Evolutionary conservation across 768 basidiomycete genomes (phyloP).

Genomic region (Suillus subluteus): DNA sequence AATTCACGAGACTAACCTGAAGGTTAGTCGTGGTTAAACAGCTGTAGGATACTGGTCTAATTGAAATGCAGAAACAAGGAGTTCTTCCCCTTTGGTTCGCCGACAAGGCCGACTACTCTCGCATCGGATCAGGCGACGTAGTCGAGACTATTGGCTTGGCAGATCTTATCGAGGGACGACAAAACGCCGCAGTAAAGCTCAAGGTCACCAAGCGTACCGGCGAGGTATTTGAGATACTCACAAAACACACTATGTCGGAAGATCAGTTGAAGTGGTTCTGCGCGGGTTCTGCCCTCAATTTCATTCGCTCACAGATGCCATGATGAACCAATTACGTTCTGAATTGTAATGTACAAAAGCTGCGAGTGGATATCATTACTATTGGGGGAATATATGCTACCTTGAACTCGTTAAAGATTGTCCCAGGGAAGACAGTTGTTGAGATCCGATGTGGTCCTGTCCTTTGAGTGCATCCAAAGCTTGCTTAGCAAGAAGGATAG

Average conservation of each 20-base stretch:
- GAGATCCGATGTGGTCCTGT: slow-evolving; percentile 26
- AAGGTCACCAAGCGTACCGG: slow-evolving; percentile 71
- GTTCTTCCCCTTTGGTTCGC: slow-evolving; percentile 94
- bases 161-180: slow-evolving; percentile 54
- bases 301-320: slow-evolving; percentile 68
- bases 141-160: slow-evolving; percentile 85
- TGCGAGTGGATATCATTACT: background rate
- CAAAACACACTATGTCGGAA: slow-evolving; percentile 86
- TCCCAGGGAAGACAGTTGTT: slow-evolving; percentile 38
- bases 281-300: slow-evolving; percentile 88
- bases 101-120: slow-evolving; percentile 82
- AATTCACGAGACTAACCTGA: slow-evolving; percentile 97
- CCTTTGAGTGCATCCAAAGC: slow-evolving; percentile 47
- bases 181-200: slow-evolving; percentile 50
- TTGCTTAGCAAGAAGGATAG: slow-evolving; percentile 61
- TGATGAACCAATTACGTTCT: slow-evolving; percentile 13
- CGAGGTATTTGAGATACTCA: slow-evolving; percentile 64
- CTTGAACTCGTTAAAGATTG: slow-evolving; percentile 24
- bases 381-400: background rate
- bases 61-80: slow-evolving; percentile 83
- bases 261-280: slow-evolving; percentile 92
- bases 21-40: slow-evolving; percentile 49
- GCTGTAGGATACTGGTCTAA: slow-evolving; percentile 8
- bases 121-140: slow-evolving; percentile 80
- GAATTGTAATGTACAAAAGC: background rate